Base-by-base conservation (phyloP, 2,329 filamentous ascomycete genomes). In the Talaromyces verruculosus region DNA sequence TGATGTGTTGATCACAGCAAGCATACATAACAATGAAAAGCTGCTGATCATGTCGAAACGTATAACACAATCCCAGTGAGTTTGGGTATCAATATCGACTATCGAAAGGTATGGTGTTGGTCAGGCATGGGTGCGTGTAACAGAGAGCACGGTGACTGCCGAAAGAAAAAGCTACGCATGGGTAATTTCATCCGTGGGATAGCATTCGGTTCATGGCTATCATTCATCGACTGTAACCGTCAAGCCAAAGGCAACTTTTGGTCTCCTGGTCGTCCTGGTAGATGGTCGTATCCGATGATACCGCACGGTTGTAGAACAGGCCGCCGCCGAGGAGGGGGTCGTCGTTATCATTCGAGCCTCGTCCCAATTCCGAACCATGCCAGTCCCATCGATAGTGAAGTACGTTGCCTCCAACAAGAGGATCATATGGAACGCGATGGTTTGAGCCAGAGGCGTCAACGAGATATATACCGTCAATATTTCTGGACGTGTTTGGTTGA, bases 321-420 rank as follows among this genome's bases (percentile, higher is more conserved):
- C 53, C 43, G 25, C 43, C 35, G 22, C 43, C 35, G 3, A 66
- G 61, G 5, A 45, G 15, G 30, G 25, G 5, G 5, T 66, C 53
- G 22, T 63, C 41, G 3, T 13, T 30, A 49, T 49, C 61, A 25
- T 61, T 49, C 6, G 25, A 53, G 17, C 43, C 49, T 59, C 61
- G 65, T 22, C 28, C 53, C 10, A 51, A 25, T 7, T 66, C 65
- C 11, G 65, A 60, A 6, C 22, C 61, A 55, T 63, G 41, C 61
- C 65, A 63, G 22, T 66, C 60, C 65, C 65, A 66, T 66, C 65
- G 65, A 37, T 66, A 66, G 45, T 66, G 65, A 53, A 66, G 65
- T 45, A 66, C 60, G 19, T 60, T 63, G 39, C 65, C 65, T 35
- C 65, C 53, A 53, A 63, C 57, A 39, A 66, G 60, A 45, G 65